These are phyloP conservation scores for Pythium biforme DNA, from an alignment of 352 stramenopile species.

Conservation along the genomic window DNA sequence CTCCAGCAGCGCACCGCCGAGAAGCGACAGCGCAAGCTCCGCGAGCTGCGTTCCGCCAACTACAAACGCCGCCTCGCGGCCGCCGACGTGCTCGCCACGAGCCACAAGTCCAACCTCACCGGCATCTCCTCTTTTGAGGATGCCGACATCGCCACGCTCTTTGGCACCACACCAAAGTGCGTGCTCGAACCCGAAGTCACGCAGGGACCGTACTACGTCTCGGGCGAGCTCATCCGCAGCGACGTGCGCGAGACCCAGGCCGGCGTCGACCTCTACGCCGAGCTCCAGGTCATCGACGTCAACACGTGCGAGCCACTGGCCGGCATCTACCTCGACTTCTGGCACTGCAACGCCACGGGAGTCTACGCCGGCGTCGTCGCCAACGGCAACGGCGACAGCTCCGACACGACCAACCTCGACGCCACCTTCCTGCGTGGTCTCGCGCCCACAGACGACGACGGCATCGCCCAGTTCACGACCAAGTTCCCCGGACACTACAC, in stretches of 20 bases:
- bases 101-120: conserved; percentile 13
- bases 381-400: conserved; percentile 9
- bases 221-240: conserved; percentile 18
- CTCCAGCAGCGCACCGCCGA: conserved; percentile 5
- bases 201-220: conserved; percentile 22
- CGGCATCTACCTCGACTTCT: conserved; percentile 25
- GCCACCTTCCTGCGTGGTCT: conserved; percentile 16
- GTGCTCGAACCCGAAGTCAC: conserved; percentile 21
- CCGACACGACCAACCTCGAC: conserved; percentile 15
- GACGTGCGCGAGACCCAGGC: conserved; percentile 22
- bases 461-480: conserved; percentile 20
- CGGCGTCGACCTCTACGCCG: conserved; percentile 15
- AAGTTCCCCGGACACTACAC: conserved; percentile 27
- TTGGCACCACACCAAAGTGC: conserved; percentile 11
- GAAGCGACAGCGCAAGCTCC: too few species aligned
- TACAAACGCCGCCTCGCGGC: conserved; percentile 5
- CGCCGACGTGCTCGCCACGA: conserved; percentile 4
- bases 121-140: too few species aligned
- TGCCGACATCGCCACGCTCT: conserved; percentile 4
- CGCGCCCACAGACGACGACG: conserved; percentile 8
- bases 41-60: too few species aligned
- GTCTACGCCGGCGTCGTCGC: conserved; percentile 23
- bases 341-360: conserved; percentile 25
- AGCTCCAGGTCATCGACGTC: conserved; percentile 24
- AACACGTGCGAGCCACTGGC: conserved; percentile 19